Evolutionary conservation across 768 basidiomycete species (phyloP).

Genomic region (Kwoniella dendrophila): DNA sequence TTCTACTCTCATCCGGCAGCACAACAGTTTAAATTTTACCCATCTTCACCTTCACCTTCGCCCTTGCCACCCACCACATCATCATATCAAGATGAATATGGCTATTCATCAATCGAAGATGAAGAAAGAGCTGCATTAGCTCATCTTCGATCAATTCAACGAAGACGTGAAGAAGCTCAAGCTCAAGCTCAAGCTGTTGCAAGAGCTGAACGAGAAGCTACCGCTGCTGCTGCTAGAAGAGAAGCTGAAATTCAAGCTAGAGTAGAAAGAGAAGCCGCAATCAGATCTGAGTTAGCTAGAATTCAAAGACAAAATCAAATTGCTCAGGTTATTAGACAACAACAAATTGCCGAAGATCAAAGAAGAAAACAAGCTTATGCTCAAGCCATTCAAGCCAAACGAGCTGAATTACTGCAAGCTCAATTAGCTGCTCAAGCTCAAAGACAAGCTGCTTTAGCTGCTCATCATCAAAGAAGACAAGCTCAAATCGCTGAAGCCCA

Average conservation of each 20-base stretch:
- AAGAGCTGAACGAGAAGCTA: conserved; percentile 22
- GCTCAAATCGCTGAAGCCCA: conserved; percentile 4
- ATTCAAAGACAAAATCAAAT: conserved; percentile 15
- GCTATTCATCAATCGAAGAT: conserved; percentile 25
- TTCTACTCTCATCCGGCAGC: neutral
- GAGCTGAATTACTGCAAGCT: conserved; percentile 3
- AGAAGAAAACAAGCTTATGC: conserved; percentile 5
- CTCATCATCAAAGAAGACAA: conserved; percentile 2
- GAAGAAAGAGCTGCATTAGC: conserved; percentile 47
- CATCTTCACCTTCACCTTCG: neutral
- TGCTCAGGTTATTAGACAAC: conserved; percentile 9
- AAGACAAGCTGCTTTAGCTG: conserved; percentile 11
- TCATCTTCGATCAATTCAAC: conserved; percentile 42
- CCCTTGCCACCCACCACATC: neutral
- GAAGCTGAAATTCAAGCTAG: conserved; percentile 10
- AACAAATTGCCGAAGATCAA: conserved; percentile 18
- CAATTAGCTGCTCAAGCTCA: conserved; percentile 6
- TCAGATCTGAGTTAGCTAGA: conserved; percentile 19
- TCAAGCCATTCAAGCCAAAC: conserved; percentile 12
- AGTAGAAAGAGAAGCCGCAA: conserved; percentile 29
- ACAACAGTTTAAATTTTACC: neutral
- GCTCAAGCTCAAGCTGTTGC: conserved; percentile 22
- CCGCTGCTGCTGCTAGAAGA: conserved; percentile 22
- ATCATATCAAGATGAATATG: neutral
- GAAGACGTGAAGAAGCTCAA: conserved; percentile 33